A percentile compares a stretch with the other conserved stretches of the same genome.
These are phyloP conservation scores for Drosera capensis DNA, from an alignment of 148 eudicot species.

Conservation along the genomic window DNA sequence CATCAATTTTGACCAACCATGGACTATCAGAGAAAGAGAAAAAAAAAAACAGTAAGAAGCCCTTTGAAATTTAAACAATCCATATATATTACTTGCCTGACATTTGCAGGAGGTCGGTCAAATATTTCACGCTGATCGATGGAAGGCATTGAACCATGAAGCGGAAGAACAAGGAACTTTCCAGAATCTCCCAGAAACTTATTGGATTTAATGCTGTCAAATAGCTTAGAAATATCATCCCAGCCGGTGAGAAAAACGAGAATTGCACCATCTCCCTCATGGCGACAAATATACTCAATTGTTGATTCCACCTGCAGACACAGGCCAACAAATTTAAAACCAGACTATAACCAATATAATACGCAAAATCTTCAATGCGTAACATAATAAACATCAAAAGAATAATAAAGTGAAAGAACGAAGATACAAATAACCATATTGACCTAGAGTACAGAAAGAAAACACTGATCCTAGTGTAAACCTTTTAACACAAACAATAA, in stretches of 20 bases:
- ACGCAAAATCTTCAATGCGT: too few relatives aligned
- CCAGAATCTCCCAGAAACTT: constrained; percentile 53
- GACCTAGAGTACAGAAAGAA: too few relatives aligned
- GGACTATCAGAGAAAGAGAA: background rate
- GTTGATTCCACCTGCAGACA: constrained; percentile 68
- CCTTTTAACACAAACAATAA: too few relatives aligned
- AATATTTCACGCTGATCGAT: constrained; percentile 86
- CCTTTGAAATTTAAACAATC: background rate
- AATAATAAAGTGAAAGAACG: too few relatives aligned
- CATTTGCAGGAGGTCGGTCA: constrained; percentile 64
- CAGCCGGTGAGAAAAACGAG: constrained; percentile 96
- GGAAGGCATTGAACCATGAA: constrained; percentile 98
- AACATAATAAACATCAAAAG: too few relatives aligned
- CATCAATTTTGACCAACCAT: background rate
- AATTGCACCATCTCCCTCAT: constrained; percentile 76
- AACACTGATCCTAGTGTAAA: too few relatives aligned
- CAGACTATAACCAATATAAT: too few relatives aligned
- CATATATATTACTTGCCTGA: constrained; percentile 26
- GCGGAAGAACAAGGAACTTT: constrained; percentile 72
- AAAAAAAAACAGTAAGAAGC: background rate
- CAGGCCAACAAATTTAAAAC: background rate
- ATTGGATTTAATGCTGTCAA: constrained; percentile 49
- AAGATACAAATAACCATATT: too few relatives aligned
- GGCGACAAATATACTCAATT: constrained; percentile 69
- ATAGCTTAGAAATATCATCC: constrained; percentile 95